Evolutionary conservation across 768 basidiomycete genomes (phyloP).

Genomic region (Strobilomyces echinocephalus): DNA sequence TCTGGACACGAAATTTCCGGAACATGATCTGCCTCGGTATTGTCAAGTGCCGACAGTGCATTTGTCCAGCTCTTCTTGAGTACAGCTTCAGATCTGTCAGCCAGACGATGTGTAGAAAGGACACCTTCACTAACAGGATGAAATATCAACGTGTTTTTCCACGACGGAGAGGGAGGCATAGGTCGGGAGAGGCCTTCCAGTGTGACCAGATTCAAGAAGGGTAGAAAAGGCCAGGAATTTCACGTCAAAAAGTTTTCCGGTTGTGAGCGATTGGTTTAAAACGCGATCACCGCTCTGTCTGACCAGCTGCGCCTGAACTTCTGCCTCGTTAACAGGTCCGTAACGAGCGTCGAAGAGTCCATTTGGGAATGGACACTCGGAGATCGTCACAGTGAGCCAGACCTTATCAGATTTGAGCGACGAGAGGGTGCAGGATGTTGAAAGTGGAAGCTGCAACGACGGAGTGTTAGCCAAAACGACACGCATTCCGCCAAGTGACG

Average conservation of each 20-base stretch:
- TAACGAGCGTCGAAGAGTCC: constrained; percentile 12
- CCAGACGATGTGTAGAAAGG: neutral
- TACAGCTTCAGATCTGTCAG: constrained; percentile 10
- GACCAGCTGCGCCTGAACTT: neutral
- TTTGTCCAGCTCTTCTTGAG: constrained; percentile 8
- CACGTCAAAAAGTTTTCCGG: constrained; percentile 19
- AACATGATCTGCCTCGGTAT: neutral
- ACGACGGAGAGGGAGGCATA: constrained; percentile 17
- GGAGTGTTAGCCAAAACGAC: constrained; percentile 3
- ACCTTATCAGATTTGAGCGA: neutral
- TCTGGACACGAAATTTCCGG: constrained; percentile 6
- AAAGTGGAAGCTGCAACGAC: neutral
- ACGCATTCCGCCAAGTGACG: neutral
- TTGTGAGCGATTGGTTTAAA: constrained; percentile 13
- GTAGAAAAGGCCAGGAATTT: constrained; percentile 14
- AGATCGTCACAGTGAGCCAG: constrained; percentile 13
- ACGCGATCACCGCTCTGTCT: constrained; percentile 4
- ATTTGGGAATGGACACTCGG: constrained; percentile 9
- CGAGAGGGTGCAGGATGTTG: neutral
- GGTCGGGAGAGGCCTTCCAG: neutral
- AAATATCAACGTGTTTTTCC: constrained; percentile 2
- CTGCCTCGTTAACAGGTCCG: neutral
- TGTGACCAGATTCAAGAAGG: neutral
- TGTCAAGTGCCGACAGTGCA: neutral
- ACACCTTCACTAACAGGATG: constrained; percentile 5